Evolutionary conservation across 306 rosid genomes (phyloP), one percentile per base, ranked within the genome.

Genomic region (Clitoria ternatea): DNA sequence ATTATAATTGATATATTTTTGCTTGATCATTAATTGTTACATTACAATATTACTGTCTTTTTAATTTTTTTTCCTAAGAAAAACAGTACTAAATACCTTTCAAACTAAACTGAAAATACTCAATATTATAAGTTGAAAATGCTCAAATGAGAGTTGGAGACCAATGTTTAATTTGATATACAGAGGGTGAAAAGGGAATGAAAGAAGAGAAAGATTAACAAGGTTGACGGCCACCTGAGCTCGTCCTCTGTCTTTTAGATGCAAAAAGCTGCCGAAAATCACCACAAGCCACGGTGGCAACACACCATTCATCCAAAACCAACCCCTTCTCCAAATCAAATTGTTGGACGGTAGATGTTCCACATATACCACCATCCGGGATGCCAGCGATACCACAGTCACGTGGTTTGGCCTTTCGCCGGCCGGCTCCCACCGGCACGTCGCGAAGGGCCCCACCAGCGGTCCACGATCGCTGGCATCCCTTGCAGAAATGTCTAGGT

Each of bases 381-480:
- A 81, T 73, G 2, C 72, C 84, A 12, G 53, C 19, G n/a, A 74
- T 7, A n/a, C 54, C 77, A 2, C 27, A n/a, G 75, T 50, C 73
- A 61, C 0, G 83, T 1, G 83, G 87, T 75, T 83, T 89, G 20
- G 62, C 39, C 77, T 82, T 89, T 12, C 96, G 70, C 0, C 92
- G 76, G 4, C 96, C 96, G 0, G 93, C 88, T 1, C 96, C 96
- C 0, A 90, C 75, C 0, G 90, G 96, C 4, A 90, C 92, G 70
- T 90, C 87, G 29, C 96, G 74, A 52, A 90, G 96, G 59, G 96
- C 90, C 9, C 96, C 96, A 0, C 92, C 96, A 1, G 92, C 91
- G 0, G 92, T 90, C 96, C 96, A 90, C 62, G 85, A 90, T 61
- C 96, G 70, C 74, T 87, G 96, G 45, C 96, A 87, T 19, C 86